Conservation (phyloP, 1,139 yeast genomes). For the Maudiozyma humilis region DNA sequence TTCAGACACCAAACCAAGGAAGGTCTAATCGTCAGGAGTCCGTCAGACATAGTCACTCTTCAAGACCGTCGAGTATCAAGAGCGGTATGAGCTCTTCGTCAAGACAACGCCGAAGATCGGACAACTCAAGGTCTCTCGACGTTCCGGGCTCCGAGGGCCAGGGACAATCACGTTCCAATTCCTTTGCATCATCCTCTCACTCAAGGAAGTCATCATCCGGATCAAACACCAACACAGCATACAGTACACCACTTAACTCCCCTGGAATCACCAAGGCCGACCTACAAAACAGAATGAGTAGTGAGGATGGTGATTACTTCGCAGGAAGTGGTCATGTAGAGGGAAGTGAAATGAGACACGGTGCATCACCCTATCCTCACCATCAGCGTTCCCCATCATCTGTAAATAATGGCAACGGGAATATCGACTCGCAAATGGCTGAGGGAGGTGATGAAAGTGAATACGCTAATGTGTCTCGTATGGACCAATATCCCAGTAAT, state of each 20-base stretch:
- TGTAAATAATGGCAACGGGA: conserved; percentile 3
- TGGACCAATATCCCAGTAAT: conserved; percentile 5
- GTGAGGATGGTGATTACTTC: conserved; percentile 7
- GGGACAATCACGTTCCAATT: conserved; percentile 15
- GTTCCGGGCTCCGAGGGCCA: conserved; percentile 1
- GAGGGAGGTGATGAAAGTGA: background rate
- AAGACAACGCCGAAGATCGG: conserved; percentile 18
- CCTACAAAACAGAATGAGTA: background rate
- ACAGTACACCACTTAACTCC: conserved; percentile 28
- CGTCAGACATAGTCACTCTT: conserved; percentile 15
- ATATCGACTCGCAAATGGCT: background rate
- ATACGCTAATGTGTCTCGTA: background rate
- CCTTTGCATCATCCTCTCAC: conserved; percentile 24
- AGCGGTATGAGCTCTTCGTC: conserved; percentile 15
- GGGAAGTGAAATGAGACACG: background rate
- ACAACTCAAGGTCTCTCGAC: conserved; percentile 7
- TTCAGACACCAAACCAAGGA: background rate
- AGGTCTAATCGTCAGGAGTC: conserved; percentile 14
- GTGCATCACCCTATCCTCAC: conserved; percentile 1
- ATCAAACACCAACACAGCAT: conserved; percentile 24
- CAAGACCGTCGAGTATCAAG: conserved; percentile 21
- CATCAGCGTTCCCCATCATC: conserved; percentile 4
- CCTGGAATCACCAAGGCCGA: conserved; percentile 18
- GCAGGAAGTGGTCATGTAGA: conserved; percentile 1
- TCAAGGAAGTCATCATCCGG: conserved; percentile 27